Evolutionary conservation across 2,329 filamentous ascomycete genomes (phyloP), one percentile per base, ranked within the genome.

Genomic region (Thelonectria discophora): DNA sequence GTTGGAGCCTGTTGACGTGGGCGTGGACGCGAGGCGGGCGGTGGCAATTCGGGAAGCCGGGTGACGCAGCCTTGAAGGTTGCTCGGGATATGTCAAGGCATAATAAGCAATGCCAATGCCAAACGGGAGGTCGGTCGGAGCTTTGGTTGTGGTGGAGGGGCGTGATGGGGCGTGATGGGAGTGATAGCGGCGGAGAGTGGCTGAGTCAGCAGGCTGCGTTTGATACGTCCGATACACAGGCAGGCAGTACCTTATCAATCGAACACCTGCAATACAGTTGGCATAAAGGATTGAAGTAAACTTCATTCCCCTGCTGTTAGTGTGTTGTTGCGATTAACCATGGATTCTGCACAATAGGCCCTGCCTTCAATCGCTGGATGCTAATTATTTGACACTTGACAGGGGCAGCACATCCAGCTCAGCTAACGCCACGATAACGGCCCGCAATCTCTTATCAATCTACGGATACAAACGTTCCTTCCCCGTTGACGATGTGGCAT

Each of bases 61-160:
- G 64, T 71, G 68, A 72, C 70, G 67, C 59, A 72, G 66, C 57
- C 55, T 52, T 57, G 53, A 37, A 13, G 51, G 34, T 62, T 55
- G 53, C 64, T 17, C 15, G 34, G 34, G 34, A 15, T 37, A 12
- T 37, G 11, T 37, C 15, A 37, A 37, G 34, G 34, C 34, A 37
- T 37, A 37, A 37, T 15, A 13, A 37, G 34, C 34, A 40, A 37
- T 37, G 34, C 34, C 11, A 37, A 15, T 37, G 34, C 34, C 34
- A 37, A 11, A 15, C 11, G 12, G 6, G 5, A 13, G 12, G 34
- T 37, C 34, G 34, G 27, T 30, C 27, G 27, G 27, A 30, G 27
- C 27, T 37, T 37, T 13, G 34, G 12, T 37, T 13, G 20, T 48
- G 43, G 18, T 55, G 42, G 46, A 40, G 52, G 52, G 45, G 34